These are phyloP conservation scores for Hordeum marinum DNA, from an alignment of 176 grass and related monocot genomes.

Conservation along the genomic window DNA sequence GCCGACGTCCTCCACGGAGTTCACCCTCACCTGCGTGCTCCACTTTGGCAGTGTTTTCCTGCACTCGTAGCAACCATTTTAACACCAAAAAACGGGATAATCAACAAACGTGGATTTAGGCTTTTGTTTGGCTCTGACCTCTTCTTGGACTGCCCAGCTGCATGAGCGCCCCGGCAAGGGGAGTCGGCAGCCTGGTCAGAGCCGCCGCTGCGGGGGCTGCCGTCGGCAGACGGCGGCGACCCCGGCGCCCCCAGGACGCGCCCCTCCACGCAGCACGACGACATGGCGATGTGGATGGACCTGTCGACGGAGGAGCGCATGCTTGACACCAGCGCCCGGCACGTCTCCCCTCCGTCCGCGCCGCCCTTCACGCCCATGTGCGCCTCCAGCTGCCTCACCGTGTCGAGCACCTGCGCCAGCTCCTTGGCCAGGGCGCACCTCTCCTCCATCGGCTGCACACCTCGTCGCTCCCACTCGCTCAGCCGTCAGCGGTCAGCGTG, in stretches of 20 bases:
- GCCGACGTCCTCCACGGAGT: constrained; percentile 39
- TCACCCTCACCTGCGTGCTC: constrained; percentile 65
- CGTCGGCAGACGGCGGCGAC: constrained; percentile 45
- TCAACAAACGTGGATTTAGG: neutral
- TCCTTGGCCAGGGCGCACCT: constrained; percentile 41
- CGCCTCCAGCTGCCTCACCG: constrained; percentile 53
- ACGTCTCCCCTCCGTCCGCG: constrained; percentile 10
- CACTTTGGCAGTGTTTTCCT: constrained; percentile 74
- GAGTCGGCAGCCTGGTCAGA: constrained; percentile 42
- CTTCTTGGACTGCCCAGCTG: constrained; percentile 57
- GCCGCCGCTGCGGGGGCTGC: constrained; percentile 49
- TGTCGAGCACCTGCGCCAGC: constrained; percentile 54
- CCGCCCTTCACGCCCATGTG: constrained; percentile 35
- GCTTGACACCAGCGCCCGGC: constrained; percentile 45
- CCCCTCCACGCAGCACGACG: neutral
- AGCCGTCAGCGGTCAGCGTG: neutral
- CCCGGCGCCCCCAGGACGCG: neutral
- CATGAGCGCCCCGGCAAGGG: constrained; percentile 27
- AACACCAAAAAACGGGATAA: neutral
- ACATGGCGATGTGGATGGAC: constrained; percentile 52
- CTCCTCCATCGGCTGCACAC: too few relatives aligned
- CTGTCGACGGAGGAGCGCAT: constrained; percentile 51
- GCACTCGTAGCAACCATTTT: neutral
- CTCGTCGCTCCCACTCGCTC: neutral
- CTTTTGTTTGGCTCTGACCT: constrained; percentile 18